Evolutionary conservation across 345 rosid genomes (phyloP).

Genomic region (Brassica incana): DNA sequence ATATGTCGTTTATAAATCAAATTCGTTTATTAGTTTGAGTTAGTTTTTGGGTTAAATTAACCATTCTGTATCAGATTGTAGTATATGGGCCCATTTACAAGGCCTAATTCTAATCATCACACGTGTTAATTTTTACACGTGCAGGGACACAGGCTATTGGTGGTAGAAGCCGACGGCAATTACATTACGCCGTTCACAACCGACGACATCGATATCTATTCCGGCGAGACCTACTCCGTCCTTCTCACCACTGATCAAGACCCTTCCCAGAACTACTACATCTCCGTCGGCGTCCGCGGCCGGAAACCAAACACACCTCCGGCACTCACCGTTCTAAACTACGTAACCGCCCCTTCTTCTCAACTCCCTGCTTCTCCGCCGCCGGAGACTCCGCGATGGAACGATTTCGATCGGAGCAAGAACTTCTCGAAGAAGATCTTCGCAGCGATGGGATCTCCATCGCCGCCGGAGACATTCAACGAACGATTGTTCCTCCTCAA

Average conservation of each 20-base stretch:
- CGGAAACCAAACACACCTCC: slow-evolving; percentile 60
- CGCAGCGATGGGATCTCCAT: slow-evolving; percentile 45
- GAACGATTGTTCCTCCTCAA: slow-evolving; percentile 62
- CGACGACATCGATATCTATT: slow-evolving; percentile 62
- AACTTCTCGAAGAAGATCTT: slow-evolving; percentile 43
- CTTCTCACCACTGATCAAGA: slow-evolving; percentile 56
- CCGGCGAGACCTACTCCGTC: slow-evolving; percentile 86
- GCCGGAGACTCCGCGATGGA: slow-evolving; percentile 63
- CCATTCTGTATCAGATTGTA: not conserved
- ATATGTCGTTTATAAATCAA: too few relatives aligned
- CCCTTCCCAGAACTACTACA: slow-evolving; percentile 55
- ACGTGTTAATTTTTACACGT: slow-evolving; percentile 17
- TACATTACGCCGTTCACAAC: slow-evolving; percentile 63
- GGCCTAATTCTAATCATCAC: not conserved
- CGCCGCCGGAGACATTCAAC: slow-evolving; percentile 42
- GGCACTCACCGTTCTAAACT: slow-evolving; percentile 60
- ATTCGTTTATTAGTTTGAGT: too few relatives aligned
- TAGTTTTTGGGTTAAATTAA: too few relatives aligned
- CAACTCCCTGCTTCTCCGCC: slow-evolving; percentile 51
- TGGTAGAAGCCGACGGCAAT: slow-evolving; percentile 94
- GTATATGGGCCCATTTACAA: slow-evolving; percentile 11
- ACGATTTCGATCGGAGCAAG: slow-evolving; percentile 57
- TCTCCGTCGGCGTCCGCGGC: slow-evolving; percentile 60
- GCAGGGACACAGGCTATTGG: slow-evolving; percentile 71
- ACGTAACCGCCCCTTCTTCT: slow-evolving; percentile 44